phyloP scores from a whole-genome alignment of 768 basidiomycete genomes.

The Mycena vulgaris region DNA sequence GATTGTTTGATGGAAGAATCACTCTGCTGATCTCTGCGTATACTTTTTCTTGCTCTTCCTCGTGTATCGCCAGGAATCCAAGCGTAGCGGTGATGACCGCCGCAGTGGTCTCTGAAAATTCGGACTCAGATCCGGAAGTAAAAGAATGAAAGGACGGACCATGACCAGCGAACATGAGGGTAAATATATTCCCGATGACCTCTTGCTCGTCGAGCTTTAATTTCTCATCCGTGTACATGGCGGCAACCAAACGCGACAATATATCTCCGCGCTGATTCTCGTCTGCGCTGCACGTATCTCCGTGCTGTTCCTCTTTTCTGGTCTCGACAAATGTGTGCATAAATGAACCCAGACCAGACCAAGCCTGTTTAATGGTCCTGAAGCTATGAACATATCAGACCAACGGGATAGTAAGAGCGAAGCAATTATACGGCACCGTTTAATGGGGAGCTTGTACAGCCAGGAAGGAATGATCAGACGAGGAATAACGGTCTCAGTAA shows the following conservation, averaged over 20 bases:
- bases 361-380: background rate
- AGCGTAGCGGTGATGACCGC: conserved; percentile 8
- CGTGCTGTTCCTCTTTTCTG: background rate
- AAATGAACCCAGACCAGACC: conserved; percentile 13
- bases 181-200: conserved; percentile 21
- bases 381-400: background rate
- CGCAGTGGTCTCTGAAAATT: conserved; percentile 12
- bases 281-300: background rate
- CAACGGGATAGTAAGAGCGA: background rate
- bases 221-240: conserved; percentile 12
- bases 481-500: conserved; percentile 9
- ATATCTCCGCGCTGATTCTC: conserved; percentile 14
- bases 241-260: conserved; percentile 19
- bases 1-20: background rate
- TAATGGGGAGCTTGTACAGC: conserved; percentile 14
- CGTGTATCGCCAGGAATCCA: conserved; percentile 10
- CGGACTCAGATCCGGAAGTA: background rate
- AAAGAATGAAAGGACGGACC: background rate
- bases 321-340: conserved; percentile 17
- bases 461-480: conserved; percentile 16
- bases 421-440: background rate
- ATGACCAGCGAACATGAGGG: conserved; percentile 21
- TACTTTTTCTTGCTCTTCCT: conserved; percentile 10
- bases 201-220: conserved; percentile 17
- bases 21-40: background rate